Percentiles rank a stretch among this genome's conserved stretches.
Conservation (phyloP, 768 basidiomycete genomes). For the Cantharellus cinnabarinus region DNA sequence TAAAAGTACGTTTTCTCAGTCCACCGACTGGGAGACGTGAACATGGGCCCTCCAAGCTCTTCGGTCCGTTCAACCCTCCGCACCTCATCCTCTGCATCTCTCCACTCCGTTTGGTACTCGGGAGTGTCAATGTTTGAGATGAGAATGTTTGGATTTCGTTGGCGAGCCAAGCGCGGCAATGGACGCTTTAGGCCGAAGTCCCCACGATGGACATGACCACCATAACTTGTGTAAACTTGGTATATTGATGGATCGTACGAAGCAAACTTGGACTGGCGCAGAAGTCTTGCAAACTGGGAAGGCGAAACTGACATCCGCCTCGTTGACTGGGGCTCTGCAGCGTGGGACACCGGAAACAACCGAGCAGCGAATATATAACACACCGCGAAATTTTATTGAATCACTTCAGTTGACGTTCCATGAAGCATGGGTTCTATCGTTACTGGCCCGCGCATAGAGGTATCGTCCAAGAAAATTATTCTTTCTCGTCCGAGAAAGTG, state of each 20-base stretch:
- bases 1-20: constrained; percentile 17
- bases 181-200: constrained; percentile 79
- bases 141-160: constrained; percentile 41
- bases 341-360: background rate
- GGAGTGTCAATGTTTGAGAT: constrained; percentile 48
- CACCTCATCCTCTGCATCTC: constrained; percentile 41
- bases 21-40: constrained; percentile 11
- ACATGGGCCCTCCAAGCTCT: constrained; percentile 31
- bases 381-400: background rate
- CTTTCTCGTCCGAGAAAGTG: background rate
- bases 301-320: constrained; percentile 20
- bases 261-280: constrained; percentile 68
- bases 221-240: constrained; percentile 55
- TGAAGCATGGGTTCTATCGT: background rate
- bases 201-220: constrained; percentile 51
- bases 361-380: background rate
- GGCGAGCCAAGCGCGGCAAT: constrained; percentile 32
- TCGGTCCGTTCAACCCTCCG: constrained; percentile 46
- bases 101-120: constrained; percentile 64
- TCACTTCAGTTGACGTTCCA: background rate
- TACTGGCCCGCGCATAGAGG: background rate
- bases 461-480: too few species aligned
- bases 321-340: background rate
- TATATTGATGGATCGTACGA: constrained; percentile 54
- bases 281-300: constrained; percentile 54